Evolutionary conservation across 192 early-diverging fungal species (phyloP).

Genomic region (Coemansia sp.): DNA sequence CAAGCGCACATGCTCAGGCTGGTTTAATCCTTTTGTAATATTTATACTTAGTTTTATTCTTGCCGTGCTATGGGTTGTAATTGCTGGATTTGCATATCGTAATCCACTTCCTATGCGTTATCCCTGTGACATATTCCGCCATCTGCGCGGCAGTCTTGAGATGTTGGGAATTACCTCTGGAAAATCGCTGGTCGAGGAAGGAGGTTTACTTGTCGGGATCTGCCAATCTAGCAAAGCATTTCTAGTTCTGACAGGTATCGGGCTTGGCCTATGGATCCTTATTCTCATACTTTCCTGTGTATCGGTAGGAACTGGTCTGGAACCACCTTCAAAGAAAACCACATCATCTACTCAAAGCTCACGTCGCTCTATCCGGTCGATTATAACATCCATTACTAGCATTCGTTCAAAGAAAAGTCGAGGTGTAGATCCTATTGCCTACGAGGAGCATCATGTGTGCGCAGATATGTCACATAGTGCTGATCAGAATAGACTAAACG

Average conservation of each 20-base stretch:
- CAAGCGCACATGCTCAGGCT: conserved; percentile 11
- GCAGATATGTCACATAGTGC: neutral
- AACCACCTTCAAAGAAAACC: conserved; percentile 13
- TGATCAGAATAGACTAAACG: no score
- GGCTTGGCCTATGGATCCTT: conserved; percentile 40
- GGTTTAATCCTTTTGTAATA: conserved; percentile 27
- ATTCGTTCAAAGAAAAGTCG: neutral
- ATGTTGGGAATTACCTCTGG: conserved; percentile 35
- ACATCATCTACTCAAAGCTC: conserved; percentile 7
- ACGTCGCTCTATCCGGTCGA: conserved; percentile 9
- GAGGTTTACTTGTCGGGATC: conserved; percentile 37
- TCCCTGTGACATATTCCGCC: conserved; percentile 41
- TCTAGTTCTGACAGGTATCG: conserved; percentile 30
- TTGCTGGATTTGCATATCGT: conserved; percentile 42
- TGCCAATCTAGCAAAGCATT: conserved; percentile 51
- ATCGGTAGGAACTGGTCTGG: conserved; percentile 25
- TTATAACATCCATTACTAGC: neutral
- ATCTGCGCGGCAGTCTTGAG: conserved; percentile 27
- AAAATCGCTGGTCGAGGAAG: conserved; percentile 39
- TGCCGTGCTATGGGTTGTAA: conserved; percentile 39
- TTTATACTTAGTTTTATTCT: conserved; percentile 34
- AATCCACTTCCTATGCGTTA: conserved; percentile 45
- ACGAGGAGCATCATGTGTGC: neutral
- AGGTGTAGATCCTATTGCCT: neutral
- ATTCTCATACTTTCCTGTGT: conserved; percentile 33